phyloP scores from a whole-genome alignment of 768 basidiomycete species.

The Clathrus columnatus region DNA sequence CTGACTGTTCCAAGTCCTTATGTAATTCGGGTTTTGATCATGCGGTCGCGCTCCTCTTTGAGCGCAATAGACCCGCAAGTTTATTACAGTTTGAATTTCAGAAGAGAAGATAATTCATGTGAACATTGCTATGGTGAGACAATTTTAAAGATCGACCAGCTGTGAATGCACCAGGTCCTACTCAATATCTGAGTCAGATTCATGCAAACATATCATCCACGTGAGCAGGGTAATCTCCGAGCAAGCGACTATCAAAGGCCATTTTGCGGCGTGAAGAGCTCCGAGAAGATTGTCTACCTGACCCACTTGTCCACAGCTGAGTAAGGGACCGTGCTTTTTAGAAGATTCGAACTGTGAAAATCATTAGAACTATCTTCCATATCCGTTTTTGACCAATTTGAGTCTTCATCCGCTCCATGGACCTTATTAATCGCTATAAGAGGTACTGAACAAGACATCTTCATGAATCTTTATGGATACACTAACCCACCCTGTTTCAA shows the following conservation, averaged over 20 bases:
- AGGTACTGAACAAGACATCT: neutral
- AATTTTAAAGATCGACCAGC: neutral
- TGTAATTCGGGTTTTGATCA: no score
- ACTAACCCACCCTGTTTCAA: neutral
- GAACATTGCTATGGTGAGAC: no score
- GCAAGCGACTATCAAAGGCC: neutral
- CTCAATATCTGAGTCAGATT: neutral
- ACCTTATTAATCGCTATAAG: neutral
- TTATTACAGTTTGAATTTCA: no score
- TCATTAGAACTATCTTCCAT: neutral
- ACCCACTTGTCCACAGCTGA: neutral
- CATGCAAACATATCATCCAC: slow-evolving; percentile 5
- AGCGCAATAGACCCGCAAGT: no score
- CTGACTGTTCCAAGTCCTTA: no score
- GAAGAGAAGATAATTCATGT: no score
- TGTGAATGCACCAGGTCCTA: neutral
- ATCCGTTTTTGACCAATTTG: neutral
- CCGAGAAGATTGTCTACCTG: slow-evolving; percentile 2
- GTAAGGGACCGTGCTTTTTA: neutral
- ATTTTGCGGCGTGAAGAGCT: neutral
- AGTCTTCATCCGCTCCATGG: neutral
- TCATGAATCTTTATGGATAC: neutral
- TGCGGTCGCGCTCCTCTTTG: no score
- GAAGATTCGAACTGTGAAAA: neutral
- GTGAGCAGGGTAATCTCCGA: slow-evolving; percentile 1